Percentiles rank a stretch among this genome's conserved stretches.
phyloP scores from a whole-genome alignment of 345 rosid genomes.

The Acer yangbiense region DNA sequence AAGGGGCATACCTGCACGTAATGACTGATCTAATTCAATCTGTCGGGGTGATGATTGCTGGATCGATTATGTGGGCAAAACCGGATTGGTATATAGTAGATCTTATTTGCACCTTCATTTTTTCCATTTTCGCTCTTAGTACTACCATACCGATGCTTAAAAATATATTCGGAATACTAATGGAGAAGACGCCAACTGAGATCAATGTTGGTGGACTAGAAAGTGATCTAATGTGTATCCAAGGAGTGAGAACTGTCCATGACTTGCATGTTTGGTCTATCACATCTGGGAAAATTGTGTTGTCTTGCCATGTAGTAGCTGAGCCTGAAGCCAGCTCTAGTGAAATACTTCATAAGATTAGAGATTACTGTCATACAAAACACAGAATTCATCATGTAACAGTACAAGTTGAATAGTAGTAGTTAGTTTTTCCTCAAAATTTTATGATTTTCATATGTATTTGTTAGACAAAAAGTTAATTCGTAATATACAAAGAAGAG shows the following conservation, averaged over 20 bases:
- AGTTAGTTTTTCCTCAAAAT: neutral
- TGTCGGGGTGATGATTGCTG: slow-evolving; percentile 78
- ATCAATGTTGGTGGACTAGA: slow-evolving; percentile 47
- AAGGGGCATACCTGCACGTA: slow-evolving; percentile 82
- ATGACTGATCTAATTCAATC: slow-evolving; percentile 80
- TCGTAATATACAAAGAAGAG: neutral
- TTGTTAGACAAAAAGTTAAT: neutral
- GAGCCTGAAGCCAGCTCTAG: slow-evolving; percentile 50
- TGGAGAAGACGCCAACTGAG: slow-evolving; percentile 71
- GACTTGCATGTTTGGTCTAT: slow-evolving; percentile 88
- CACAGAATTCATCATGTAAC: slow-evolving; percentile 70
- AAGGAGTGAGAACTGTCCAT: slow-evolving; percentile 57
- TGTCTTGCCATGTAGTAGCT: slow-evolving; percentile 70
- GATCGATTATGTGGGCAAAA: slow-evolving; percentile 64
- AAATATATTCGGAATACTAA: slow-evolving; percentile 53
- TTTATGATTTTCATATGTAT: neutral
- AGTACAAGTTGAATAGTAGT: slow-evolving; percentile 60
- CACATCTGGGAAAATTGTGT: slow-evolving; percentile 60
- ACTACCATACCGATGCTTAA: slow-evolving; percentile 68
- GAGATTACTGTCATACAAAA: slow-evolving; percentile 53
- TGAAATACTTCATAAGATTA: slow-evolving; percentile 49
- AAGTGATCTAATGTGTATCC: slow-evolving; percentile 45
- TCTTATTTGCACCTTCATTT: slow-evolving; percentile 65
- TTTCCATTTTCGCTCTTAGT: slow-evolving; percentile 54
- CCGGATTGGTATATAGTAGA: slow-evolving; percentile 71